phyloP scores from a whole-genome alignment of 306 rosid species.

The Pterocarpus macrocarpus region DNA sequence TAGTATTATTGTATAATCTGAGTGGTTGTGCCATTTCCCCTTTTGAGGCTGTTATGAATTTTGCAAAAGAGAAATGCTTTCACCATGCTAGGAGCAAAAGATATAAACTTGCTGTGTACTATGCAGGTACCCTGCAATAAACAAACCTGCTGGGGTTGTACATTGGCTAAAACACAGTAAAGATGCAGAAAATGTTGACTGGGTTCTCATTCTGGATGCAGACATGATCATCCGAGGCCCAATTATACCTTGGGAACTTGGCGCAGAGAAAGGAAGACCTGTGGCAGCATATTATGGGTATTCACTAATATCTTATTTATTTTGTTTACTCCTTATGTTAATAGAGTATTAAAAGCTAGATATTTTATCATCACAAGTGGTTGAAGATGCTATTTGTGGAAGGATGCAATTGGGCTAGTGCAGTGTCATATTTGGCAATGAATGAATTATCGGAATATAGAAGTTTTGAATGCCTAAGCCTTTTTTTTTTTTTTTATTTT shows the following conservation, averaged over 20 bases:
- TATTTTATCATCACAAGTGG: slow-evolving; percentile 28
- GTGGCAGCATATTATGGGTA: slow-evolving; percentile 98
- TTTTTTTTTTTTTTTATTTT: background rate
- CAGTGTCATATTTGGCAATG: background rate
- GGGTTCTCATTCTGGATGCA: slow-evolving; percentile 98
- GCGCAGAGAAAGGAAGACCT: slow-evolving; percentile 96
- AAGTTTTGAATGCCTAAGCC: background rate
- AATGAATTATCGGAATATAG: slow-evolving; percentile 18
- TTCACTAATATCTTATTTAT: slow-evolving; percentile 18
- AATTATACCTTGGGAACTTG: slow-evolving; percentile 96
- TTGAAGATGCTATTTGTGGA: background rate
- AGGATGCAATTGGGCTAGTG: slow-evolving; percentile 2
- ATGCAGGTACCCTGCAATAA: slow-evolving; percentile 98
- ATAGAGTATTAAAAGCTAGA: slow-evolving; percentile 19
- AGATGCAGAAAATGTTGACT: slow-evolving; percentile 94
- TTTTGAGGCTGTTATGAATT: slow-evolving; percentile 1
- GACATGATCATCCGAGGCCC: slow-evolving; percentile 98
- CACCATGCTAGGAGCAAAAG: background rate
- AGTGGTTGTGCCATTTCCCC: slow-evolving; percentile 27
- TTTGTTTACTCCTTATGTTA: slow-evolving; percentile 5
- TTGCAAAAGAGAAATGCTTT: slow-evolving; percentile 26
- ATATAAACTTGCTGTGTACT: slow-evolving; percentile 39
- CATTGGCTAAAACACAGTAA: slow-evolving; percentile 93
- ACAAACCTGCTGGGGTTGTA: slow-evolving; percentile 96
- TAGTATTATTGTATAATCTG: slow-evolving; percentile 1